phyloP scores from a whole-genome alignment of 2,329 filamentous ascomycete genomes.

The Fusarium azukiicola region DNA sequence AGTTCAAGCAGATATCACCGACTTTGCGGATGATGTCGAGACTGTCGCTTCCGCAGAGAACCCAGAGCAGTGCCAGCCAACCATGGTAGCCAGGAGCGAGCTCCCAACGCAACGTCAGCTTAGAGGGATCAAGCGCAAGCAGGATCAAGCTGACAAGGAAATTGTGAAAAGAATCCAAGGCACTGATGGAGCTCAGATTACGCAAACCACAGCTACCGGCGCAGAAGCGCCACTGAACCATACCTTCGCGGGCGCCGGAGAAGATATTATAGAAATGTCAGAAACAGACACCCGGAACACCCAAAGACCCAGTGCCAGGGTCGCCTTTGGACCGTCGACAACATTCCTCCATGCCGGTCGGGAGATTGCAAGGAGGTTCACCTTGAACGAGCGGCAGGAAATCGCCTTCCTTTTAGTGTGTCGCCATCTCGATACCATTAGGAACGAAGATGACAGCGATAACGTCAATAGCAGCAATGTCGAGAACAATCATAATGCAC shows the following conservation, averaged over 20 bases:
- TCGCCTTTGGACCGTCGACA: slow-evolving; percentile 8
- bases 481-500: neutral
- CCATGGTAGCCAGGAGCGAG: neutral
- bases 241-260: neutral
- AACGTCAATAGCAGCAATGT: neutral
- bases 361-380: slow-evolving; percentile 3
- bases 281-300: neutral
- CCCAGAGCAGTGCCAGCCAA: neutral
- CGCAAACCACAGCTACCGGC: neutral
- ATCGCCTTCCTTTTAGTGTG: slow-evolving; percentile 26
- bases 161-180: slow-evolving; percentile 1
- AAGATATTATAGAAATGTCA: neutral
- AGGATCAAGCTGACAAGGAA: neutral
- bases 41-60: neutral
- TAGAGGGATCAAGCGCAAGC: neutral
- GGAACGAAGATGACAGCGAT: neutral
- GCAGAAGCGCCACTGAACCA: neutral
- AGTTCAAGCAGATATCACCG: neutral
- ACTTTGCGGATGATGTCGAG: neutral
- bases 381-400: slow-evolving; percentile 13
- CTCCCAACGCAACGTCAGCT: neutral
- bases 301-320: neutral
- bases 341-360: slow-evolving; percentile 11
- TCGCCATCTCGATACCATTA: slow-evolving; percentile 6
- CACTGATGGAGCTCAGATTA: neutral